Conservation (phyloP, 139 green algal genomes). For the Closterium sp. region DNA sequence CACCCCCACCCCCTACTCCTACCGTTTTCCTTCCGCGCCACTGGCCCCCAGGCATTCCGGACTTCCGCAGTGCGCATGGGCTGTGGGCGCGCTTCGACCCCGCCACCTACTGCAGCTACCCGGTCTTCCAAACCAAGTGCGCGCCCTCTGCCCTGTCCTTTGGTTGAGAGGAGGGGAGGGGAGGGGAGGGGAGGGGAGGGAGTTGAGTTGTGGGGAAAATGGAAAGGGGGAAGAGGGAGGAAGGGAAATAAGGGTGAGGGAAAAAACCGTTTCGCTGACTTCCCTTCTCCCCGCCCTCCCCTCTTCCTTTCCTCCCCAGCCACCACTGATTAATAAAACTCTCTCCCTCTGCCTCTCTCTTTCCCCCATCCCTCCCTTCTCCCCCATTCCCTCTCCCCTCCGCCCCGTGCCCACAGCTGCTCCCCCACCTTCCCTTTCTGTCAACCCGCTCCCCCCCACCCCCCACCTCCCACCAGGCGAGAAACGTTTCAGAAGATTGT, state of each 20-base stretch:
- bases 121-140: neutral
- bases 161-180: neutral
- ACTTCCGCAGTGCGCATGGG: conserved; percentile 28
- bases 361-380: neutral
- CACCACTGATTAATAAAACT: neutral
- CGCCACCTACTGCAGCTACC: conserved; percentile 32
- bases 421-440: no score
- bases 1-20: no score
- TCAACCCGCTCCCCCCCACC: no score
- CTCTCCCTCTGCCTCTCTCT: neutral
- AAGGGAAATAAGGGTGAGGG: neutral
- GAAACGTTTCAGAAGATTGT: no score
- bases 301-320: neutral
- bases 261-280: neutral
- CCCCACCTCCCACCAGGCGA: no score
- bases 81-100: conserved; percentile 39
- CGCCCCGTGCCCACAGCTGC: no score
- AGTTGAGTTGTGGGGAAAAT: no score
- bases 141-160: neutral
- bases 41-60: conserved; percentile 19
- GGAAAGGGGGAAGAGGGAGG: neutral
- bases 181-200: no score
- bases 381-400: neutral
- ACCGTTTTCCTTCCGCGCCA: no score
- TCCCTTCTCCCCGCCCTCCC: neutral